These are phyloP conservation scores for Citrus hindsii DNA, from an alignment of 345 rosid species.

Conservation along the genomic window DNA sequence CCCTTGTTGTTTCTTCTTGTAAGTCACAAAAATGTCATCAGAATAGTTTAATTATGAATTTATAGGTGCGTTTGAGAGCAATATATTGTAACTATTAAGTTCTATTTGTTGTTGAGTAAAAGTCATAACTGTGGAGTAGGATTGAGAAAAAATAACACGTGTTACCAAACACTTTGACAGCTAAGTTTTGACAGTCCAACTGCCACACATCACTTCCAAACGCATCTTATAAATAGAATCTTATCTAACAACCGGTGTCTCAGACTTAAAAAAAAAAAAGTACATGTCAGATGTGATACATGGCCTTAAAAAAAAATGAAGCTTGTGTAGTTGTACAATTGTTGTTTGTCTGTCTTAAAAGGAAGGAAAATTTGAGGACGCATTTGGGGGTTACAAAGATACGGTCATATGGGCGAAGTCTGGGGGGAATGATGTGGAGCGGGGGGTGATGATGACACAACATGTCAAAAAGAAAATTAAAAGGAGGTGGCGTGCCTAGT, in stretches of 20 bases:
- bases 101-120: too few species aligned
- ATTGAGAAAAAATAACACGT: too few species aligned
- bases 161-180: too few species aligned
- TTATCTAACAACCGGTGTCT: background rate
- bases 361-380: background rate
- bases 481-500: constrained; percentile 38
- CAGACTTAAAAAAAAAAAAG: background rate
- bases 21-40: too few species aligned
- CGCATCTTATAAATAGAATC: too few species aligned
- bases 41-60: background rate
- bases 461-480: constrained; percentile 14
- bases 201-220: fast-evolving
- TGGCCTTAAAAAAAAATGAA: background rate
- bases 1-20: too few species aligned
- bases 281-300: too few species aligned
- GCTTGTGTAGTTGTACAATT: background rate
- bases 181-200: too few species aligned
- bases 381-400: background rate
- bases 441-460: constrained; percentile 43
- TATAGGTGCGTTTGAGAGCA: too few species aligned
- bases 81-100: too few species aligned
- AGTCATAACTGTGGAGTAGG: fast-evolving
- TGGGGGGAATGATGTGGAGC: constrained; percentile 50
- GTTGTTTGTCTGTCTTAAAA: background rate
- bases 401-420: constrained; percentile 13